A percentile compares a stretch with the other conserved stretches of the same genome.
Evolutionary conservation across 768 basidiomycete species (phyloP).

Genomic region (Suillus sp.): DNA sequence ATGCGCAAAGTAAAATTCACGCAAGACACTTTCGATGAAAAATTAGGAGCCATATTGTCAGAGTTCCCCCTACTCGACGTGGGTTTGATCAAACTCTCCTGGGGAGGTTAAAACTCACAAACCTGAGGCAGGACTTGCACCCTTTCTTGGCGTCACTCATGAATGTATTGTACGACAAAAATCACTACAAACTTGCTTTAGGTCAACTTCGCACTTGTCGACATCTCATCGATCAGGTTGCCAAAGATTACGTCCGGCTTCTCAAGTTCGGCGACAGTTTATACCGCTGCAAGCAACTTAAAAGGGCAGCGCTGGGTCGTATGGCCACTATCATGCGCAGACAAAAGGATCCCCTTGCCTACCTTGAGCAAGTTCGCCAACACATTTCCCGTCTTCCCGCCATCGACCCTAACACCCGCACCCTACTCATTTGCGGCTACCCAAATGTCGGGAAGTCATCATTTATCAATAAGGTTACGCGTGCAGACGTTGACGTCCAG

Average conservation of each 20-base stretch:
- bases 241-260: conserved; percentile 94
- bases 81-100: conserved; percentile 35
- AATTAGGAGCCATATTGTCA: conserved; percentile 86
- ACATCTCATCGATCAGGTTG: conserved; percentile 96
- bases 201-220: conserved; percentile 95
- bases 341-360: conserved; percentile 97
- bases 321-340: conserved; percentile 99
- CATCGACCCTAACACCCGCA: conserved; percentile 98
- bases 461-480: conserved; percentile 99
- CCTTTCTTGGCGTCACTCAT: conserved; percentile 94
- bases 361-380: conserved; percentile 98
- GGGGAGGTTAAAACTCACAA: conserved; percentile 12
- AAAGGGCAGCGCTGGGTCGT: conserved; percentile 94
- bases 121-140: conserved; percentile 72
- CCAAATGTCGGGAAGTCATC: conserved; percentile 99
- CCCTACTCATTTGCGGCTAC: conserved; percentile 96
- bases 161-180: conserved; percentile 99
- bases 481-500: conserved; percentile 99
- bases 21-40: conserved; percentile 95
- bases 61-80: conserved; percentile 99
- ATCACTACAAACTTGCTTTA: conserved; percentile 98
- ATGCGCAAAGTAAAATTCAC: conserved; percentile 99
- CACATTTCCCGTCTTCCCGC: conserved; percentile 98
- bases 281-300: conserved; percentile 98
- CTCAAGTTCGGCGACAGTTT: conserved; percentile 98